A percentile compares a stretch with the other conserved stretches of the same genome.
Conservation (phyloP, 352 stramenopile genomes). For the Phytophthora kernoviae region DNA sequence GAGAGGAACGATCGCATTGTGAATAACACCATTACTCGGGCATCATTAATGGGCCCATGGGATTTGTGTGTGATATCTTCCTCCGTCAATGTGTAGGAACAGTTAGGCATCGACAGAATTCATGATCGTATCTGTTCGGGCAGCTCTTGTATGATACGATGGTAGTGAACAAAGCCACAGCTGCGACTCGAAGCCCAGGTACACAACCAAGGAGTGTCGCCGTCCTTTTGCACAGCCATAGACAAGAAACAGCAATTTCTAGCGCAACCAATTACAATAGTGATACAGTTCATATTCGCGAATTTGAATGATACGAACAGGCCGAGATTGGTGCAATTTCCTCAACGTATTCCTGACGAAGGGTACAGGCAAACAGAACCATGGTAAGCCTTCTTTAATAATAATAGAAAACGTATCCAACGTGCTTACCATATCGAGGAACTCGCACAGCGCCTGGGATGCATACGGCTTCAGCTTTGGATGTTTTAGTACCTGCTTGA, state of each 20-base stretch:
- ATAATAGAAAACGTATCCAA: not conserved
- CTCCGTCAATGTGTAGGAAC: too few species aligned
- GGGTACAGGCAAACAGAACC: not conserved
- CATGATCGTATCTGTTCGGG: too few species aligned
- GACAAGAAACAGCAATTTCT: too few species aligned
- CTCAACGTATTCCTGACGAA: conserved; percentile 62
- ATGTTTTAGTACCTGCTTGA: conserved; percentile 58
- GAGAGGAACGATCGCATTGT: conserved; percentile 14
- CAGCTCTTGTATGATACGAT: too few species aligned
- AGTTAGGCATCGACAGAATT: too few species aligned
- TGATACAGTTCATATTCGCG: conserved; percentile 29
- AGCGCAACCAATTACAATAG: not conserved
- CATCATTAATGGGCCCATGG: not conserved
- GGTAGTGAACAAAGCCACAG: too few species aligned
- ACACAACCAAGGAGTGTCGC: too few species aligned
- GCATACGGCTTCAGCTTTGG: conserved; percentile 54
- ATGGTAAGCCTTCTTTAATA: not conserved
- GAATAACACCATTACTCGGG: conserved; percentile 21
- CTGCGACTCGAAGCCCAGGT: too few species aligned
- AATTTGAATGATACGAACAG: conserved; percentile 53
- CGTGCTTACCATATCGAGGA: conserved; percentile 63
- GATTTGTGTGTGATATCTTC: not conserved
- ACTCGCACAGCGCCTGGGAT: conserved; percentile 71
- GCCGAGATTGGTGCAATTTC: conserved; percentile 32
- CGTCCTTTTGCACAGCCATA: too few species aligned